Evolutionary conservation across 176 grass and related monocot genomes (phyloP).

Genomic region (Avena eriantha): DNA sequence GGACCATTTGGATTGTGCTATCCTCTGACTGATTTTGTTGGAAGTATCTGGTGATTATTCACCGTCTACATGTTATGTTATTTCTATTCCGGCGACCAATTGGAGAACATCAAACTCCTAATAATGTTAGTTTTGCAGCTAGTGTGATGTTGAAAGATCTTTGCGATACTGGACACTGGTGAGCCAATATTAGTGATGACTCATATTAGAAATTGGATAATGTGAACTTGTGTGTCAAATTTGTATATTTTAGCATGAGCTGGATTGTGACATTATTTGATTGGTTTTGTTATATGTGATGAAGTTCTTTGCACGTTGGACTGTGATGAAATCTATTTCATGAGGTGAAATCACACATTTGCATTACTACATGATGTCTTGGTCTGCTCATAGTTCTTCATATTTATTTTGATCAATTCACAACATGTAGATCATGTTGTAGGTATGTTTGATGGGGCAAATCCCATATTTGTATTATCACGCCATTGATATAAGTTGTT

Average conservation of each 20-base stretch:
- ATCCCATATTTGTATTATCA: not conserved
- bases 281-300: not conserved
- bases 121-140: no score
- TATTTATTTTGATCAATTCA: not conserved
- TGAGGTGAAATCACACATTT: not conserved
- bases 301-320: not conserved
- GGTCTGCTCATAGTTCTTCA: not conserved
- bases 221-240: not conserved
- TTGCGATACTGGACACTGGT: not conserved
- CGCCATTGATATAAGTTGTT: not conserved
- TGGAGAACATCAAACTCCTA: no score
- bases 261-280: not conserved
- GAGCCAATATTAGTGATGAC: not conserved
- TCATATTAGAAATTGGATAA: not conserved
- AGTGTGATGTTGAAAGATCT: not conserved
- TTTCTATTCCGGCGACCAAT: no score
- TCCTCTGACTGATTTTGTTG: not conserved
- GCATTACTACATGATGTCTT: no score
- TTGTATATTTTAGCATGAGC: not conserved
- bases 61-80: not conserved
- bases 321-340: not conserved
- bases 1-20: not conserved
- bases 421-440: not conserved
- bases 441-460: not conserved
- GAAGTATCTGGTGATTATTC: not conserved